A percentile compares a stretch with the other conserved stretches of the same genome.
These are phyloP conservation scores for Diaporthe velutina DNA, from an alignment of 2,329 filamentous ascomycete genomes.

Conservation along the genomic window DNA sequence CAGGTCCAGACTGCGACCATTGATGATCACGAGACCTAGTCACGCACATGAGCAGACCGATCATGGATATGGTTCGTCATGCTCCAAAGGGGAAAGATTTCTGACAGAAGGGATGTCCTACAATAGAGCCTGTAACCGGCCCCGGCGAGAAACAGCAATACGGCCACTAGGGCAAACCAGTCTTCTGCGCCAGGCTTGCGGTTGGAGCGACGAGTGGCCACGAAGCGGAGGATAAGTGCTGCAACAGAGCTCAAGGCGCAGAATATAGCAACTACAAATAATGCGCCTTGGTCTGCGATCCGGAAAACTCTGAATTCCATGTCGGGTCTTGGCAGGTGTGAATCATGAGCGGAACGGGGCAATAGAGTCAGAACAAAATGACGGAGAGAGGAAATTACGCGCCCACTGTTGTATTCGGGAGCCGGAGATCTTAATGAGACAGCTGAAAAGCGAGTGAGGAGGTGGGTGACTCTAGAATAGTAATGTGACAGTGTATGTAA, in stretches of 20 bases:
- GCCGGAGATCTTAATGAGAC: neutral
- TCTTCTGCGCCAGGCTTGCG: neutral
- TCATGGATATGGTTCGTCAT: neutral
- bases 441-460: neutral
- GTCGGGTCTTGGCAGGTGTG: neutral
- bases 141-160: neutral
- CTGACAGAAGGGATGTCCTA: neutral
- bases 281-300: neutral
- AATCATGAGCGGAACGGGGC: neutral
- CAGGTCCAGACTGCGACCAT: neutral
- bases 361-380: neutral
- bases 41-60: neutral
- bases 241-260: neutral
- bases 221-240: neutral
- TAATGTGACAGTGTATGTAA: neutral
- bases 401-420: neutral
- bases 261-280: neutral
- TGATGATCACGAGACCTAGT: neutral
- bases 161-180: neutral
- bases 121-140: neutral
- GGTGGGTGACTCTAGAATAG: neutral
- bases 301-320: neutral
- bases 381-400: neutral
- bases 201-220: neutral
- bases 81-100: rapidly evolving